Percentiles rank a stretch among this genome's conserved stretches.
Evolutionary conservation across 225 moss, liverwort and hornwort species (phyloP).

Genomic region (Climacium dendroides): DNA sequence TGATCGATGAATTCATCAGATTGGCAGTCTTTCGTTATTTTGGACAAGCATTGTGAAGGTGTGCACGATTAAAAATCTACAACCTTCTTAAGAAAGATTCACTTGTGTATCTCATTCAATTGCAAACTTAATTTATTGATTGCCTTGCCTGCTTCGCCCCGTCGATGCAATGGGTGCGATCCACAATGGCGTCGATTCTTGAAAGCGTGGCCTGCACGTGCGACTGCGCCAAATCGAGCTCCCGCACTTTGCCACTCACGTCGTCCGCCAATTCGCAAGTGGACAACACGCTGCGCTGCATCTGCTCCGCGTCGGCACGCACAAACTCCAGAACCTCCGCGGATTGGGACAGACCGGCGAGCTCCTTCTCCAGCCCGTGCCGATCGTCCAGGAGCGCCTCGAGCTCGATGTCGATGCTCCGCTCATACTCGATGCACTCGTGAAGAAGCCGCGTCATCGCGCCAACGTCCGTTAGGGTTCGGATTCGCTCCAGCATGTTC

Average conservation of each 20-base stretch:
- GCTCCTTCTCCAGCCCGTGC: slow-evolving; percentile 59
- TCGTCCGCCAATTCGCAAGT: slow-evolving; percentile 84
- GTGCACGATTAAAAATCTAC: neutral
- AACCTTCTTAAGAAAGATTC: neutral
- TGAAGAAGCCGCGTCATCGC: slow-evolving; percentile 85
- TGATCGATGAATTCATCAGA: neutral
- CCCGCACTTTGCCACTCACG: slow-evolving; percentile 81
- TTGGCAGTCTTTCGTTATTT: neutral
- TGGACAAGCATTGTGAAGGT: neutral
- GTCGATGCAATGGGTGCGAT: slow-evolving; percentile 85
- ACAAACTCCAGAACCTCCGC: slow-evolving; percentile 81
- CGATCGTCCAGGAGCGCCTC: slow-evolving; percentile 66
- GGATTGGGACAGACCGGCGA: slow-evolving; percentile 47
- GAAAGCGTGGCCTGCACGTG: slow-evolving; percentile 72
- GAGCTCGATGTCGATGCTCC: slow-evolving; percentile 67
- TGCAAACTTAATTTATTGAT: neutral
- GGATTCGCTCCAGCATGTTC: slow-evolving; percentile 60
- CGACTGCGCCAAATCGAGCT: slow-evolving; percentile 88
- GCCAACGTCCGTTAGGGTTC: slow-evolving; percentile 59
- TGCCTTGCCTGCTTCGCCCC: slow-evolving; percentile 48
- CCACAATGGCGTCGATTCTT: slow-evolving; percentile 77
- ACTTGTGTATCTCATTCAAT: neutral
- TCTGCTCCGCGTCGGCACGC: slow-evolving; percentile 59
- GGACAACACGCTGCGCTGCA: slow-evolving; percentile 68
- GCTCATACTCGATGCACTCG: slow-evolving; percentile 70